Evolutionary conservation across 495 filamentous ascomycete species (phyloP).

Genomic region (Aspergillus olivimuriae): DNA sequence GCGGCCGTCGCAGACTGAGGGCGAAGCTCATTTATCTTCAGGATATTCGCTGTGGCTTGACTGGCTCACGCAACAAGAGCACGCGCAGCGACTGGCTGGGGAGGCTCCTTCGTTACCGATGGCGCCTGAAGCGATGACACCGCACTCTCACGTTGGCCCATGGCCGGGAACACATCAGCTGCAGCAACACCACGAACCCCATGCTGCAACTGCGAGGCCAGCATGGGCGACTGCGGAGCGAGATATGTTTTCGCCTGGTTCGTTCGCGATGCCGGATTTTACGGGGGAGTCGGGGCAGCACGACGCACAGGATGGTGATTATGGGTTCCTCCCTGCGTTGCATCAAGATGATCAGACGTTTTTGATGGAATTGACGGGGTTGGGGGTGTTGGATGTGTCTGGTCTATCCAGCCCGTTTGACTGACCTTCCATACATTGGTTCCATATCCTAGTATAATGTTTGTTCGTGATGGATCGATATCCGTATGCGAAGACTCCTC

Average conservation of each 20-base stretch:
- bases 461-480: no score
- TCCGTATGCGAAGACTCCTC: no score
- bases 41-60: constrained; percentile 11
- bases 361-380: constrained; percentile 20
- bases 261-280: constrained; percentile 6
- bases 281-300: background rate
- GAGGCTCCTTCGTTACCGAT: background rate
- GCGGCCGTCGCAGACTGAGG: background rate
- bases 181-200: no score
- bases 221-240: background rate
- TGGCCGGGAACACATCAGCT: background rate
- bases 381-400: constrained; percentile 18
- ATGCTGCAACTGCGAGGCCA: background rate
- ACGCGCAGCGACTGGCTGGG: background rate
- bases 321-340: constrained; percentile 4
- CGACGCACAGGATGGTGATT: background rate
- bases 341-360: constrained; percentile 16
- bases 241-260: background rate
- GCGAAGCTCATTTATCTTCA: background rate
- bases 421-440: background rate
- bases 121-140: background rate
- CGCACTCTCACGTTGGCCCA: background rate
- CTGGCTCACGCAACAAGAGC: background rate
- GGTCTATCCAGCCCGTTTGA: constrained; percentile 4
- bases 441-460: no score